Percentiles rank a stretch among this genome's conserved stretches.
Conservation (phyloP, 495 filamentous ascomycete genomes). For the Talaromyces ruber region DNA sequence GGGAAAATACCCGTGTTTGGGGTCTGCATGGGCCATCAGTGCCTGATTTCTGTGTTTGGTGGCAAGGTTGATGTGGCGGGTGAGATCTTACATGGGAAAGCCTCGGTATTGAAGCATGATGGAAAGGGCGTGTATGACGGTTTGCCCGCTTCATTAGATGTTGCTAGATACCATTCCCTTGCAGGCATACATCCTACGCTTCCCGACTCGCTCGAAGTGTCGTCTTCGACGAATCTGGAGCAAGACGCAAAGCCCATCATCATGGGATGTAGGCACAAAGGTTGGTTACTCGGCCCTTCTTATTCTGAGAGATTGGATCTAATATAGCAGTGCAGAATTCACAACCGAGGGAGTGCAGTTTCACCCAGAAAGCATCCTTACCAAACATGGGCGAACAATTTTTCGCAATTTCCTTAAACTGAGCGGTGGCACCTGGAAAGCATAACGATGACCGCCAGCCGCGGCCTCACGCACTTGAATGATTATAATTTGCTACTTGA, state of each 20-base stretch:
- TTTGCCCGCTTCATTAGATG: slow-evolving; percentile 66
- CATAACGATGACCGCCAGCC: slow-evolving; percentile 41
- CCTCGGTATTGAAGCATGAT: slow-evolving; percentile 81
- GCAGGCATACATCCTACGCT: slow-evolving; percentile 87
- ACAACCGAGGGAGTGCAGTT: slow-evolving; percentile 81
- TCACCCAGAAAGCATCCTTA: slow-evolving; percentile 95
- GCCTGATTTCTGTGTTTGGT: slow-evolving; percentile 86
- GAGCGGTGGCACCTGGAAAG: slow-evolving; percentile 78
- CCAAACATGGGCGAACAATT: slow-evolving; percentile 79
- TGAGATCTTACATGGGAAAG: slow-evolving; percentile 96
- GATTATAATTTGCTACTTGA: not conserved
- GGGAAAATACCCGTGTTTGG: slow-evolving; percentile 95
- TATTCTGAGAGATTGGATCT: not conserved
- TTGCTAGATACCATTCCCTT: slow-evolving; percentile 93
- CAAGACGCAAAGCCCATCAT: slow-evolving; percentile 71
- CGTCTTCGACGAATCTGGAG: slow-evolving; percentile 66
- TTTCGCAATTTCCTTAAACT: slow-evolving; percentile 85
- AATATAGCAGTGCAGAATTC: slow-evolving; percentile 12
- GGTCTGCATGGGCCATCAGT: slow-evolving; percentile 98
- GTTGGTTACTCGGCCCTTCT: not conserved
- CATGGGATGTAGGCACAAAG: slow-evolving; percentile 93
- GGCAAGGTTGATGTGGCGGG: slow-evolving; percentile 87
- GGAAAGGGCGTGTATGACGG: slow-evolving; percentile 76
- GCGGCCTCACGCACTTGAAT: not conserved
- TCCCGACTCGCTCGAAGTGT: slow-evolving; percentile 81